phyloP scores from a whole-genome alignment of 768 basidiomycete genomes.

The Auriscalpium vulgare region DNA sequence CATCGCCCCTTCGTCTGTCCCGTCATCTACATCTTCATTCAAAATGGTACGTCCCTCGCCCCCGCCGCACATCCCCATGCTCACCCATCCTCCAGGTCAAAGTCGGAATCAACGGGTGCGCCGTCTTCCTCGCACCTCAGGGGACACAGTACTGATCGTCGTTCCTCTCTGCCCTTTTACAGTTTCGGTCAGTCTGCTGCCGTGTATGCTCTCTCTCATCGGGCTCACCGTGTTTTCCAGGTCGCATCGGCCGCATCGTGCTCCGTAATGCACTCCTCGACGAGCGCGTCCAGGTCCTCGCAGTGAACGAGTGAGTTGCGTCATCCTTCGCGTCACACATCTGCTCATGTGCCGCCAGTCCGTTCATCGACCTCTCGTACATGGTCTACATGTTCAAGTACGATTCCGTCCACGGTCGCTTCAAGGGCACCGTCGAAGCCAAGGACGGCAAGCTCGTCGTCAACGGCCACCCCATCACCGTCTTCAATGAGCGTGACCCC shows the following conservation, averaged over 20 bases:
- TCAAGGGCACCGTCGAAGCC: slow-evolving; percentile 74
- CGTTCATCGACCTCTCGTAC: slow-evolving; percentile 95
- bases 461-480: slow-evolving; percentile 65
- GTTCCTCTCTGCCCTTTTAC: slow-evolving; percentile 8
- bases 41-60: background rate
- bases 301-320: slow-evolving; percentile 80
- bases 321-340: background rate
- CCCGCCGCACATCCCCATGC: no score
- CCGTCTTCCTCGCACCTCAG: slow-evolving; percentile 13
- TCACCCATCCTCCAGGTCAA: slow-evolving; percentile 40
- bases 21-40: background rate
- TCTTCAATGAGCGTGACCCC: slow-evolving; percentile 86
- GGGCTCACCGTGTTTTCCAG: slow-evolving; percentile 30
- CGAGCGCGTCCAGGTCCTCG: slow-evolving; percentile 76
- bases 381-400: slow-evolving; percentile 99
- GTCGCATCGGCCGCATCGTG: slow-evolving; percentile 99
- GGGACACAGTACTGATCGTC: slow-evolving; percentile 2
- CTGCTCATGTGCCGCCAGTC: slow-evolving; percentile 38
- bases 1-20: background rate
- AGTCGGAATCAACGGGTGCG: slow-evolving; percentile 96
- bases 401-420: slow-evolving; percentile 89
- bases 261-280: slow-evolving; percentile 84
- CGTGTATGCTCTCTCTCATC: background rate
- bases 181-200: slow-evolving; percentile 60
- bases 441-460: slow-evolving; percentile 88